phyloP scores from a whole-genome alignment of 768 basidiomycete genomes.

The Pisolithus albus region DNA sequence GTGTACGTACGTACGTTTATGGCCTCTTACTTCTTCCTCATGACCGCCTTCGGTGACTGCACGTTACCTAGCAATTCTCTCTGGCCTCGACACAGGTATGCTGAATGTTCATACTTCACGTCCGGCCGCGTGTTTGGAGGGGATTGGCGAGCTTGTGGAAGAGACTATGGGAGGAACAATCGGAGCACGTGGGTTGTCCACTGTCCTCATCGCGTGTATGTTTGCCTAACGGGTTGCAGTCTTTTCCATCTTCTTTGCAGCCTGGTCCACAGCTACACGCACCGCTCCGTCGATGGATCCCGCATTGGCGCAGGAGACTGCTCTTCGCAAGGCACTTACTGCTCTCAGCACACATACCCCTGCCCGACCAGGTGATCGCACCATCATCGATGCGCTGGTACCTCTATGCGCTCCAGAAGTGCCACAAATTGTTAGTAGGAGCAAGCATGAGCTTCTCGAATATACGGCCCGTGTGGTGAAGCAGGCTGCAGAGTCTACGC shows the following conservation, averaged over 20 bases:
- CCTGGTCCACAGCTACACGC: slow-evolving; percentile 23
- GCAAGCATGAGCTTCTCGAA: neutral
- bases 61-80: slow-evolving; percentile 24
- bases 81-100: slow-evolving; percentile 23
- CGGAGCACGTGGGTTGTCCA: slow-evolving; percentile 37
- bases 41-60: too few species aligned
- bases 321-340: slow-evolving; percentile 22
- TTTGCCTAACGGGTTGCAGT: slow-evolving; percentile 19
- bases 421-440: neutral
- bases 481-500: slow-evolving; percentile 42
- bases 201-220: neutral
- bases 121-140: slow-evolving; percentile 20
- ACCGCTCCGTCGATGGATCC: neutral
- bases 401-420: slow-evolving; percentile 34
- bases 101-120: slow-evolving; percentile 12
- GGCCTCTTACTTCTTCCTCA: neutral
- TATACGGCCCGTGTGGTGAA: slow-evolving; percentile 28
- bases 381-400: slow-evolving; percentile 46
- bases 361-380: slow-evolving; percentile 49
- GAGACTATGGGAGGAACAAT: slow-evolving; percentile 49
- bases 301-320: neutral
- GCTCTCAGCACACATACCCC: slow-evolving; percentile 39
- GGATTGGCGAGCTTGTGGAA: slow-evolving; percentile 39
- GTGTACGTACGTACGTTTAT: slow-evolving; percentile 15
- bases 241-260: slow-evolving; percentile 39